These are phyloP conservation scores for Vitellaria paradoxa DNA, from an alignment of 179 eudicot genomes.

Conservation along the genomic window DNA sequence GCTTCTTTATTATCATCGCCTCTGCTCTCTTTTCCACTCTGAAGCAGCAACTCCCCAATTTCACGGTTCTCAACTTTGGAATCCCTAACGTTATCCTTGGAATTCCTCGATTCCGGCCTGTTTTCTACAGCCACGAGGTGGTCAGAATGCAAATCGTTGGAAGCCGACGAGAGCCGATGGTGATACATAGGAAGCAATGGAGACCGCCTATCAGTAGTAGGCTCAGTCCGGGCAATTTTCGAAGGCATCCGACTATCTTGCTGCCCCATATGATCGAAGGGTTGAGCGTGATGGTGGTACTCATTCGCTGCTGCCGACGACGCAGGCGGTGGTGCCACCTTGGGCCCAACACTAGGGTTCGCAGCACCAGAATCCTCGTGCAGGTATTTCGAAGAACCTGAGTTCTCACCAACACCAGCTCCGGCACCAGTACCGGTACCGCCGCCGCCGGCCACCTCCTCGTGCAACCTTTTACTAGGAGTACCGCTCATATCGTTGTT, in stretches of 20 bases:
- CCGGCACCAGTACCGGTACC: constrained; percentile 24
- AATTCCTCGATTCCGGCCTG: constrained; percentile 52
- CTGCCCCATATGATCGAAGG: constrained; percentile 25
- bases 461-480: constrained; percentile 38
- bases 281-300: constrained; percentile 23
- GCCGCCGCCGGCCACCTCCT: constrained; percentile 18
- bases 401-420: constrained; percentile 27
- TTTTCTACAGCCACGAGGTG: constrained; percentile 41
- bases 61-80: constrained; percentile 54
- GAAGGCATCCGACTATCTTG: constrained; percentile 49
- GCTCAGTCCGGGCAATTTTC: constrained; percentile 50
- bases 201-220: constrained; percentile 52
- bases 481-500: constrained; percentile 34
- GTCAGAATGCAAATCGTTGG: constrained; percentile 45
- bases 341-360: constrained; percentile 22
- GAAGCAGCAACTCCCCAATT: constrained; percentile 44
- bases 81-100: constrained; percentile 50
- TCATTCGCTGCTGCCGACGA: constrained; percentile 16
- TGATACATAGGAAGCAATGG: constrained; percentile 64
- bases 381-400: constrained; percentile 24
- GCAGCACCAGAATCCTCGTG: constrained; percentile 31
- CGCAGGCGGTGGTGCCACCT: constrained; percentile 9
- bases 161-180: constrained; percentile 42
- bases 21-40: constrained; percentile 48
- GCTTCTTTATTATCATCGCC: constrained; percentile 55